Evolutionary conservation across 441 rosid genomes (phyloP), one percentile per base, ranked within the genome.

Genomic region (Brassica balearica): DNA sequence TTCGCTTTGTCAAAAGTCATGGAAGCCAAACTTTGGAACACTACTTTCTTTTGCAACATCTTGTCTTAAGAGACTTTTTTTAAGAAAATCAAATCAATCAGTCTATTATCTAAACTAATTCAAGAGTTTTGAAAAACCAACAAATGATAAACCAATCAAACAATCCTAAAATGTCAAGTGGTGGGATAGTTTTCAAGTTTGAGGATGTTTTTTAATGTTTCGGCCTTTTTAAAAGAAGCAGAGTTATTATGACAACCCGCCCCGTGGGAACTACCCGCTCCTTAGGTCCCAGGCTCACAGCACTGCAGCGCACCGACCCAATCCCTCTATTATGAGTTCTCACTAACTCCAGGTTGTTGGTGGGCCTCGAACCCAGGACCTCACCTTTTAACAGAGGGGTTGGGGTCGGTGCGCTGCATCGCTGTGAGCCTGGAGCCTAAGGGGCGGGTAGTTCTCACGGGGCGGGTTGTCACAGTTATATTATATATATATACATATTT

Each of bases 21-120:
- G 17, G 14, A 64, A 63, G 4, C 77, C 78, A 25, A 63, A 68
- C 61, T 74, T 41, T 62, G 41, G 12, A 72, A 68, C 65, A 73
- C 74, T 23, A 65, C 15, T 65, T 64, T 64, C 34, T 53, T 68
- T 34, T 34, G 14, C 53, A 72, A 32, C 10, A 61, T 79, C 70
- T 53, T 51, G 32, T 22, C 61, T 65, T 15, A 1, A 56, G 11
- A 43, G 25, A 56, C n/a, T 14, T 15, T 55, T 19, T 8, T 14
- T n/a, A n/a, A 55, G 2, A 7, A 9, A 71, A 7, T 17, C 4
- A 19, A 65, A 72, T 58, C 56, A 58, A 43, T 61, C 51, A 71
- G 58, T 29, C 27, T 46, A 22, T 6, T 74, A 67, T 62, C 43
- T 51, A 63, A 70, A 20, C 63, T 20, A 59, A 59, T 59, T 6